phyloP scores from a whole-genome alignment of 2,329 filamentous ascomycete genomes.

The Talaromyces sp. region DNA sequence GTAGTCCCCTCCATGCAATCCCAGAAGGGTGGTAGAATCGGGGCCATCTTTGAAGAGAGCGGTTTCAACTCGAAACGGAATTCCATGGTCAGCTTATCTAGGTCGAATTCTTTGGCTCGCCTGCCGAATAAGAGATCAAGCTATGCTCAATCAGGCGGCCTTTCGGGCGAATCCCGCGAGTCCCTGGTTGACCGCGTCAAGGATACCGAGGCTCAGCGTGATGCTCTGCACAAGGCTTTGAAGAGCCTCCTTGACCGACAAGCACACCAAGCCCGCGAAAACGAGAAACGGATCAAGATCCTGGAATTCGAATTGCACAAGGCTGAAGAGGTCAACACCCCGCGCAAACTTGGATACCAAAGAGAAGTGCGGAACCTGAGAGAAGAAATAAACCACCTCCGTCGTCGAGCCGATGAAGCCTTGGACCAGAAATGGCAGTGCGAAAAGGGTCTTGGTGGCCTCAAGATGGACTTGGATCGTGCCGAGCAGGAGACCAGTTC shows the following conservation, averaged over 20 bases:
- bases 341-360: conserved; percentile 74
- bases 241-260: conserved; percentile 82
- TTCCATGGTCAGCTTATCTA: conserved; percentile 50
- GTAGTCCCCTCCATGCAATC: conserved; percentile 67
- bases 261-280: conserved; percentile 76
- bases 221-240: conserved; percentile 82
- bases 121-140: conserved; percentile 33
- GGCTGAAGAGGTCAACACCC: conserved; percentile 57
- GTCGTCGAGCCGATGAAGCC: conserved; percentile 85
- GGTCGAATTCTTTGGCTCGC: conserved; percentile 65
- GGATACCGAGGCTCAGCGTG: conserved; percentile 88
- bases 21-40: conserved; percentile 46
- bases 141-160: conserved; percentile 31
- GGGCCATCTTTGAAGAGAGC: conserved; percentile 58
- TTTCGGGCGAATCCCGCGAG: conserved; percentile 61
- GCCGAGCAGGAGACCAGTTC: conserved; percentile 87
- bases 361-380: conserved; percentile 74
- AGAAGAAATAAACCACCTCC: conserved; percentile 76
- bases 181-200: conserved; percentile 74
- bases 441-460: conserved; percentile 78
- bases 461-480: conserved; percentile 95
- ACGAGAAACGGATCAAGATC: conserved; percentile 70
- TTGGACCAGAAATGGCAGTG: conserved; percentile 95
- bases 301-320: conserved; percentile 75
- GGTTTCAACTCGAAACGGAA: conserved; percentile 36